Evolutionary conservation across 345 rosid species (phyloP).

Genomic region (Citrus cavaleriei): DNA sequence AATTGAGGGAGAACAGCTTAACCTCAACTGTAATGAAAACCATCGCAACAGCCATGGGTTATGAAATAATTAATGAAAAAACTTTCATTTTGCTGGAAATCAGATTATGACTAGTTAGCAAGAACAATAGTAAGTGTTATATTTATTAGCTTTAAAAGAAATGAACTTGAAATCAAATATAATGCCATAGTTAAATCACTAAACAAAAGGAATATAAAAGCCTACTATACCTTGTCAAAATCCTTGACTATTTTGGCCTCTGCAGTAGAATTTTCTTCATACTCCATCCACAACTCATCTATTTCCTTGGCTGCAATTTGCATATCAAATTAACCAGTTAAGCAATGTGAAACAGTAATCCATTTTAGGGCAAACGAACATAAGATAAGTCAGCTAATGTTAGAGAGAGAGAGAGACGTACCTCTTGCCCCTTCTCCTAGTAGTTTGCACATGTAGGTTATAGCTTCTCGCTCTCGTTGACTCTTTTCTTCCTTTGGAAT

Average conservation of each 20-base stretch:
- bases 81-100: neutral
- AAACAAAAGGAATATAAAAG: neutral
- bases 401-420: neutral
- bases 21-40: neutral
- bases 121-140: neutral
- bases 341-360: neutral
- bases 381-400: neutral
- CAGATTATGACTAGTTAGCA: neutral
- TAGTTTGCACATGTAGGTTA: slow-evolving; percentile 86
- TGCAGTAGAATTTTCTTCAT: slow-evolving; percentile 80
- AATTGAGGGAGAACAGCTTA: neutral
- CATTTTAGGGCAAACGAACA: neutral
- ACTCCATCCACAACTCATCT: slow-evolving; percentile 74
- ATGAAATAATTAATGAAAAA: neutral
- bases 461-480: slow-evolving; percentile 75
- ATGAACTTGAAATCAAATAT: neutral
- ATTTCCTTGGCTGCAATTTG: slow-evolving; percentile 68
- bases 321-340: neutral
- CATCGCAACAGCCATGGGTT: neutral
- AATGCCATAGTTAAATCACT: neutral
- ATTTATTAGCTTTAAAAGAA: neutral
- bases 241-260: slow-evolving; percentile 97
- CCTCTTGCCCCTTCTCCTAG: slow-evolving; percentile 87
- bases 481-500: slow-evolving; percentile 88
- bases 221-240: slow-evolving; percentile 63